Evolutionary conservation across 352 stramenopile species (phyloP).

Genomic region (Phytophthora quininea): DNA sequence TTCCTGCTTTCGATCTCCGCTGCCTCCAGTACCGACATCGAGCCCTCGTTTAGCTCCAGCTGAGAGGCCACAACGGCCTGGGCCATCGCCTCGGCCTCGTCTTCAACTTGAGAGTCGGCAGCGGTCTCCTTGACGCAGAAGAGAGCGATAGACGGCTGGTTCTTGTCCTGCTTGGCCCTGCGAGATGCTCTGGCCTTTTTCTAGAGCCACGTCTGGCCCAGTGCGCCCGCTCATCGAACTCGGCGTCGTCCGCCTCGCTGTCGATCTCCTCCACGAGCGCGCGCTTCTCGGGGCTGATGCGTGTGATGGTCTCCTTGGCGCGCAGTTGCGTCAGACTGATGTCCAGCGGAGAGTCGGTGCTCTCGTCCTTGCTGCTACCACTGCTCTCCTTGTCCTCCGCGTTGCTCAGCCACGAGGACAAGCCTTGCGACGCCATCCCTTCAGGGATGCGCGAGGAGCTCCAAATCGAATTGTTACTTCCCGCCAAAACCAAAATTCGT

Average conservation of each 20-base stretch:
- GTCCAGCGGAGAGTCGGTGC: conserved; percentile 46
- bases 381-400: conserved; percentile 8
- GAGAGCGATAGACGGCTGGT: conserved; percentile 68
- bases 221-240: conserved; percentile 75
- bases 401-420: conserved; percentile 50
- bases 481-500: conserved; percentile 21
- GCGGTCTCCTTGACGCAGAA: conserved; percentile 53
- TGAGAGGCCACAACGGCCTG: conserved; percentile 13
- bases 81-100: conserved; percentile 4
- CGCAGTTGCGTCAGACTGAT: conserved; percentile 46
- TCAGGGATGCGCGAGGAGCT: not conserved
- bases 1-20: conserved; percentile 16
- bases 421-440: conserved; percentile 34
- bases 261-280: conserved; percentile 71
- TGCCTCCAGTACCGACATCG: not conserved
- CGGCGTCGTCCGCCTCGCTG: conserved; percentile 69
- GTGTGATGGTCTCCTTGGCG: conserved; percentile 47
- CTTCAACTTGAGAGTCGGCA: not conserved
- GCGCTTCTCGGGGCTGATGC: conserved; percentile 62
- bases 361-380: not conserved
- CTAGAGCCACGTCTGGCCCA: conserved; percentile 51
- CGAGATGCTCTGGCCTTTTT: conserved; percentile 43
- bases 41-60: conserved; percentile 1
- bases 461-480: conserved; percentile 9
- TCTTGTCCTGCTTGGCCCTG: conserved; percentile 35